phyloP scores from a whole-genome alignment of 441 rosid genomes.

The Syzygium malaccense region DNA sequence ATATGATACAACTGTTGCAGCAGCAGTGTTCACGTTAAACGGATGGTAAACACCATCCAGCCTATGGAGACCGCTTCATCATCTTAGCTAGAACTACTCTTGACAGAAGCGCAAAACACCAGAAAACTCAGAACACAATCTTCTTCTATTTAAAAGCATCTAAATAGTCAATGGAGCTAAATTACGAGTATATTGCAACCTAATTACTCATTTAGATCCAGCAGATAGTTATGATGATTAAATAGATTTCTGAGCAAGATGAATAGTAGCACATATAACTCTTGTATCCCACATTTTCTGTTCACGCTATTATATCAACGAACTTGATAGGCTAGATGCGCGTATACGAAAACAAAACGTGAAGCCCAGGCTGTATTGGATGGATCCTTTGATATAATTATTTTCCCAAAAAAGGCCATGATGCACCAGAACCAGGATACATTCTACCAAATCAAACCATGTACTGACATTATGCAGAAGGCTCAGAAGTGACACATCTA shows the following conservation, averaged over 20 bases:
- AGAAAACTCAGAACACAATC: background rate
- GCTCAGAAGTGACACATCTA: background rate
- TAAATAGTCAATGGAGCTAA: background rate
- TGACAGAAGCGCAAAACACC: background rate
- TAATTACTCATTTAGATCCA: background rate
- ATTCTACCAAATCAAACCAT: background rate
- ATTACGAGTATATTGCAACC: background rate
- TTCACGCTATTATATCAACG: background rate
- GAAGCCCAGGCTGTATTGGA: background rate
- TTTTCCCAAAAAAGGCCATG: background rate
- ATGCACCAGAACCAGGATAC: background rate
- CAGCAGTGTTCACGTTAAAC: background rate
- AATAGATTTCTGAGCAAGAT: background rate
- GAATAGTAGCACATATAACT: background rate
- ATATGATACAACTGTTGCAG: background rate
- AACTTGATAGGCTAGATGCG: background rate
- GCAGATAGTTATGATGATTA: background rate
- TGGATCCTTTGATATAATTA: background rate
- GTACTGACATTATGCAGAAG: background rate
- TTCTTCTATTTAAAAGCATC: background rate
- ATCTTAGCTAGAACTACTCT: background rate
- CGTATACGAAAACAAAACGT: background rate
- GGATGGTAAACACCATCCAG: background rate
- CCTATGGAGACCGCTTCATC: background rate
- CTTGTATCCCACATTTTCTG: background rate